Base-by-base conservation (phyloP, 2,329 filamentous ascomycete genomes). In the Pseudogymnoascus sp. region DNA sequence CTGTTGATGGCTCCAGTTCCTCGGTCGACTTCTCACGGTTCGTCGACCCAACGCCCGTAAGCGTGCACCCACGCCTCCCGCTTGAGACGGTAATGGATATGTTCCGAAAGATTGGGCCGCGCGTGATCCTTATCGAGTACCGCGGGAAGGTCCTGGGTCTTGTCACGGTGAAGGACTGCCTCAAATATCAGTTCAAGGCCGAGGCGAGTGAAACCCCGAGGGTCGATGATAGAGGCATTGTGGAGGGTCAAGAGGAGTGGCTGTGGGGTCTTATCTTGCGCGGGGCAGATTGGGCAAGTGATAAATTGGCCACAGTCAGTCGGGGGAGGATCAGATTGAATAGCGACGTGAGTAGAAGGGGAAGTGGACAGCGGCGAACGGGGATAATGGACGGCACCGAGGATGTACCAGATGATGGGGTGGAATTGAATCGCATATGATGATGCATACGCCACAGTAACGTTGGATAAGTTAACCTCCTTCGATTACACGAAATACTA, bases 51-150 rank as follows among this genome's bases (percentile, higher is more conserved):
- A 96, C 93, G 0, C 95, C 95, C 0, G 85, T 99, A 1, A 90
- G 92, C 0, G 93, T 93, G 0, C 95, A 99, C 71, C 95, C 95
- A 0, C 87, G 91, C 1, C 84, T 97, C 0, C 90, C 93, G 0
- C 85, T 99, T 0, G 95, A 99, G 76, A 99, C 95, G 0, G 93
- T 96, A 33, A 97, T 99, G 92, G 95, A 99, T 72, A 81, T 99
- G 9, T 99, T 99, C 80, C 93, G 93, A 74, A 99, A 97, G 78
- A 96, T 99, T 73, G 95, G 95, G 0, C 95, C 93, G 0, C 85
- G 95, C 1, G 92, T 97, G 5, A 93, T 99, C 59, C 81, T 99
- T 3, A 88, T 97, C 40, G 95, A 99, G 74, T 89, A 96, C 72
- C 89, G 90, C 63, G 95, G 95, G 12, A 85, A 85, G 59, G 81